Conservation (phyloP, 257 asterid genomes). For the Asclepias syriaca region DNA sequence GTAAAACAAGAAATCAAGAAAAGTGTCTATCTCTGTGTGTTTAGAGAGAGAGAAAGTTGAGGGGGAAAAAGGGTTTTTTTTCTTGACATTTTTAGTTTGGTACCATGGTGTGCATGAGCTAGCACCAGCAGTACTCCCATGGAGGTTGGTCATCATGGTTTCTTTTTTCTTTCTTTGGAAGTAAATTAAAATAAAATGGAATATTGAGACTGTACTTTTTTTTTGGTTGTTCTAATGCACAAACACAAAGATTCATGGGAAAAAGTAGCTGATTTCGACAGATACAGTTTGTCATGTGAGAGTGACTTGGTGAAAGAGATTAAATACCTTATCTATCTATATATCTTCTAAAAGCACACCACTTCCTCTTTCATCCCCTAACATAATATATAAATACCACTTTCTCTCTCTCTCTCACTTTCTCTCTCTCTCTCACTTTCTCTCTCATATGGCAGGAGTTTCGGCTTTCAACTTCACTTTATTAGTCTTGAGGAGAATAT, state of each 20-base stretch:
- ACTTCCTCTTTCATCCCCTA: neutral
- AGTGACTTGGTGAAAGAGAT: neutral
- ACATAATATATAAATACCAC: too few relatives aligned
- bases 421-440: too few relatives aligned
- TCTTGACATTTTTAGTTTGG: too few relatives aligned
- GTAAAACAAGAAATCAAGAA: too few relatives aligned
- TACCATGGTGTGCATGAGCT: too few relatives aligned
- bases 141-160: conserved; percentile 1
- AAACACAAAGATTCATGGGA: neutral
- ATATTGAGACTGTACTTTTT: neutral
- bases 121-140: too few relatives aligned
- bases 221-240: neutral
- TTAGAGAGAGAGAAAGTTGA: too few relatives aligned
- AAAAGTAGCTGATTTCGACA: neutral
- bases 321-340: neutral
- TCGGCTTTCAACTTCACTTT: neutral
- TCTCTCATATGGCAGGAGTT: neutral
- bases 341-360: neutral
- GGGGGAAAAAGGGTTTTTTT: too few relatives aligned
- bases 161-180: neutral
- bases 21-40: too few relatives aligned
- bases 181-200: neutral
- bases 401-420: neutral
- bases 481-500: neutral
- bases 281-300: neutral